phyloP scores from a whole-genome alignment of 768 basidiomycete species.

The Aureoboletus auriporus region DNA sequence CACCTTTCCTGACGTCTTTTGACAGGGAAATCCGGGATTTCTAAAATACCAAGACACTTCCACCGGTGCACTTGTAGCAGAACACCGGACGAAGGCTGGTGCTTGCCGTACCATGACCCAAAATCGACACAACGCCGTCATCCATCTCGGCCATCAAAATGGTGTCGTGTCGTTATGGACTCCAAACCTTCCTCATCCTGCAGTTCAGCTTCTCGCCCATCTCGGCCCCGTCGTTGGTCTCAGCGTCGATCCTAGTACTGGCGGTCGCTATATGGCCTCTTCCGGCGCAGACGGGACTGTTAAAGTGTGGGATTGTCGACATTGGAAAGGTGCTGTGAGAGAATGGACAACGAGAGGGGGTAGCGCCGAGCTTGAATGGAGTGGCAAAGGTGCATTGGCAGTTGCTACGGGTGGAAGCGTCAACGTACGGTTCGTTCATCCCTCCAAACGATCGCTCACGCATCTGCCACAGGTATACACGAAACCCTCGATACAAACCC shows the following conservation, averaged over 20 bases:
- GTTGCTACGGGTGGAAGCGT: conserved; percentile 82
- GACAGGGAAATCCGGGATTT: conserved; percentile 81
- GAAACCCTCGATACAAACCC: conserved; percentile 57
- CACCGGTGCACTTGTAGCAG: conserved; percentile 79
- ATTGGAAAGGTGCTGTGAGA: conserved; percentile 87
- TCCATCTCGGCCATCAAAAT: conserved; percentile 92
- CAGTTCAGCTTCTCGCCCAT: conserved; percentile 89
- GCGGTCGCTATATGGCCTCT: conserved; percentile 89
- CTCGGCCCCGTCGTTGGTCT: conserved; percentile 80
- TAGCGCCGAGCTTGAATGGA: conserved; percentile 74
- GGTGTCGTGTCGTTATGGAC: conserved; percentile 97
- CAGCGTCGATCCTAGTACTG: conserved; percentile 78
- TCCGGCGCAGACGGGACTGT: conserved; percentile 83
- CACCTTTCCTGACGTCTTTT: neutral
- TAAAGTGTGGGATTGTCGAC: conserved; percentile 96
- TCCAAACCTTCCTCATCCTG: conserved; percentile 88
- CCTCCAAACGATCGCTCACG: neutral
- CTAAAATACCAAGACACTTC: conserved; percentile 97
- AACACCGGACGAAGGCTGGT: conserved; percentile 89
- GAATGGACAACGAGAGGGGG: conserved; percentile 74
- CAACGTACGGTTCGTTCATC: conserved; percentile 46
- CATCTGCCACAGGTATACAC: conserved; percentile 58
- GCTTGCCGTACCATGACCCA: conserved; percentile 83
- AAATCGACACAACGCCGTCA: conserved; percentile 90
- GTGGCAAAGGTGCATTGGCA: conserved; percentile 76